Evolutionary conservation across 495 filamentous ascomycete species (phyloP).

Genomic region (Thermothielavioides terrestris): DNA sequence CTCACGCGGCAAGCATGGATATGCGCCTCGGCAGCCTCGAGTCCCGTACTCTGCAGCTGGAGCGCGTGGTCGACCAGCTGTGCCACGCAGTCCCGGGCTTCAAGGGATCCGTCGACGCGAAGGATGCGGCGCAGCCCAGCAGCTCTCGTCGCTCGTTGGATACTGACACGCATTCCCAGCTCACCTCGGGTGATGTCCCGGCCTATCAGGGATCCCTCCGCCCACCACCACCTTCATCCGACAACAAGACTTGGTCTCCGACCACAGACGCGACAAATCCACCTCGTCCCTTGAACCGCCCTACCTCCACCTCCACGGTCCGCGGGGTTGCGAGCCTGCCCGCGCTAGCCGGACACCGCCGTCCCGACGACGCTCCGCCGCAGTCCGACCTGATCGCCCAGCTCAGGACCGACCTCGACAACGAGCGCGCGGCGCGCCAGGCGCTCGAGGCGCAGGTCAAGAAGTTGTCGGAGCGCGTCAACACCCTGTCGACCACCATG

Average conservation of each 20-base stretch:
- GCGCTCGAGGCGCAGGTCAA: conserved; percentile 44
- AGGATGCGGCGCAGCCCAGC: conserved; percentile 21
- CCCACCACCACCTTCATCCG: conserved; percentile 25
- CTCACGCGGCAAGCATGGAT: conserved; percentile 43
- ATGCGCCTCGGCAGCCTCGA: conserved; percentile 40
- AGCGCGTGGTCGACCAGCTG: conserved; percentile 37
- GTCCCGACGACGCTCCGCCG: conserved; percentile 14
- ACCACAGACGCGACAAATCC: not conserved
- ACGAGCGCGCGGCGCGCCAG: conserved; percentile 41
- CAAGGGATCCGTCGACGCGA: conserved; percentile 18
- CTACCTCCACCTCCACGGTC: conserved; percentile 34
- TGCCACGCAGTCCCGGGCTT: conserved; percentile 35
- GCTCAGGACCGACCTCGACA: conserved; percentile 42
- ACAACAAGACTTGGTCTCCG: conserved; percentile 11
- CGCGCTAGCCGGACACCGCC: conserved; percentile 26
- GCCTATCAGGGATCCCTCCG: conserved; percentile 30
- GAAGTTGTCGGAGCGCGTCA: conserved; percentile 37
- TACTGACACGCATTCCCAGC: conserved; percentile 25
- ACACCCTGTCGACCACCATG: conserved; percentile 31
- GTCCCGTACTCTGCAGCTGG: conserved; percentile 38
- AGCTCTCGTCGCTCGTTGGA: conserved; percentile 30
- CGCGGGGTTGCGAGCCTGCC: conserved; percentile 37
- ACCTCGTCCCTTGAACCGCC: conserved; percentile 12
- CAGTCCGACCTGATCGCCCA: conserved; percentile 29
- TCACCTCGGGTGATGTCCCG: conserved; percentile 35